Conservation (phyloP, 768 basidiomycete species). For the Trametes punicea region DNA sequence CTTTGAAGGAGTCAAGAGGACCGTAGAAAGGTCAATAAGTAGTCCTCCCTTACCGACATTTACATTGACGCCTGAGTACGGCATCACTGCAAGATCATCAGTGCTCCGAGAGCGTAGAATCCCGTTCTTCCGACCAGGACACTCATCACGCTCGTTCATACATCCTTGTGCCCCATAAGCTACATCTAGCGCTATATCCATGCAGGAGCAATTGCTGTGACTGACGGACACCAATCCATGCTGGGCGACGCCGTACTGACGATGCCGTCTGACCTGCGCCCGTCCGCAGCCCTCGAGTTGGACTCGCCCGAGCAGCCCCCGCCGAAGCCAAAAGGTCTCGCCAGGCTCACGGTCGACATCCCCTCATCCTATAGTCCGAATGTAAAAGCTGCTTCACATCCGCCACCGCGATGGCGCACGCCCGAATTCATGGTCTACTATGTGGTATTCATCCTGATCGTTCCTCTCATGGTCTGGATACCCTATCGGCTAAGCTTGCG, state of each 20-base stretch:
- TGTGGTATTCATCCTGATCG: conserved; percentile 50
- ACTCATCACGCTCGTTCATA: neutral
- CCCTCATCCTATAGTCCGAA: conserved; percentile 40
- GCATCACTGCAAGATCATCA: too few relatives aligned
- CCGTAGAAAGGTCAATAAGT: too few relatives aligned
- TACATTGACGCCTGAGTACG: too few relatives aligned
- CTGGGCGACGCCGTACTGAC: conserved; percentile 23
- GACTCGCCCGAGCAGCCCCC: conserved; percentile 12
- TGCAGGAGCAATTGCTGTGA: neutral
- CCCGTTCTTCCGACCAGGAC: too few relatives aligned
- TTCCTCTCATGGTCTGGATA: conserved; percentile 76
- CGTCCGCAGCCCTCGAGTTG: conserved; percentile 21
- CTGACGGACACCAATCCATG: conserved; percentile 4
- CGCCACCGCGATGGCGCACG: conserved; percentile 69
- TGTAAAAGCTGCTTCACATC: conserved; percentile 25
- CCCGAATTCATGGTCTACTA: conserved; percentile 80
- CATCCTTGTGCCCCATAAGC: neutral
- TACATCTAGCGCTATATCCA: neutral
- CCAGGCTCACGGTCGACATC: conserved; percentile 53
- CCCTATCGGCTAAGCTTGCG: conserved; percentile 70
- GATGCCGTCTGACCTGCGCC: conserved; percentile 31
- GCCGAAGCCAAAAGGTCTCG: conserved; percentile 32
- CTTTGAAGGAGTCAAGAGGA: too few relatives aligned
- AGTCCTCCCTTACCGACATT: too few relatives aligned
- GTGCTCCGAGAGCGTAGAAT: too few relatives aligned